Base-by-base conservation (phyloP, 1,284 basidiomycete genomes). In the Tilletia horrida region DNA sequence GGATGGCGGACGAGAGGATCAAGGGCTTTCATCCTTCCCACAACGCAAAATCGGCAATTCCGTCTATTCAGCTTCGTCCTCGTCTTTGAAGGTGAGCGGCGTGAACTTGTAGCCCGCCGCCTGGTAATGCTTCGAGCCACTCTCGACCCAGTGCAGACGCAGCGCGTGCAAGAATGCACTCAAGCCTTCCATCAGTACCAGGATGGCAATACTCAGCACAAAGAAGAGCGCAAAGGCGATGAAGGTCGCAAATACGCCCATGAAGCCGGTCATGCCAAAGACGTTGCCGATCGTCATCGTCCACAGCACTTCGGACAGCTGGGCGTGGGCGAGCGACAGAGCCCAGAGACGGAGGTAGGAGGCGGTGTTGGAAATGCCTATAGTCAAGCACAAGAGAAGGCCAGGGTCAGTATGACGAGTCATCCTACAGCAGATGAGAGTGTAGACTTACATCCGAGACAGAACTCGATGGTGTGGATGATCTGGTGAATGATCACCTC, bases 321-420 rank as follows among this genome's bases (percentile, higher is more conserved):
- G 96, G 14, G 96, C 93, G 84, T 99, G 95, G 8, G 95, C 95
- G 62, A 98, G 87, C 40, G 96, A 98, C 9, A 99, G 87, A 25
- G 96, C 96, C 95, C 95, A 99, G 45, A 99, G 86, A 84, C 95
- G 95, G 64, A 99, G 89, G 84, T 99, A 99, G 25, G 94, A 97
- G 8, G 95, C 96, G 1, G 96, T 99, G 84, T 99, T 97, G 73
- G 96, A 98, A 81, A 99, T 97, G 29, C 55, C 55, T 59, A 27
- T 13, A 27, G 21, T 7, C 11, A 4, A 35, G 16, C 55, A 40
- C 21, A 31, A 59, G 55, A 16, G n/a, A n/a, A n/a, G n/a, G n/a
- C 16, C 45, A 59, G 14, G 14, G 27, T 59, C 50, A 52, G 21
- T 35, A 1, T 21, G 25, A 2, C 29, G 14, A 40, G 9, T 16